Evolutionary conservation across 306 rosid species (phyloP).

Genomic region (Crotalaria pallida): DNA sequence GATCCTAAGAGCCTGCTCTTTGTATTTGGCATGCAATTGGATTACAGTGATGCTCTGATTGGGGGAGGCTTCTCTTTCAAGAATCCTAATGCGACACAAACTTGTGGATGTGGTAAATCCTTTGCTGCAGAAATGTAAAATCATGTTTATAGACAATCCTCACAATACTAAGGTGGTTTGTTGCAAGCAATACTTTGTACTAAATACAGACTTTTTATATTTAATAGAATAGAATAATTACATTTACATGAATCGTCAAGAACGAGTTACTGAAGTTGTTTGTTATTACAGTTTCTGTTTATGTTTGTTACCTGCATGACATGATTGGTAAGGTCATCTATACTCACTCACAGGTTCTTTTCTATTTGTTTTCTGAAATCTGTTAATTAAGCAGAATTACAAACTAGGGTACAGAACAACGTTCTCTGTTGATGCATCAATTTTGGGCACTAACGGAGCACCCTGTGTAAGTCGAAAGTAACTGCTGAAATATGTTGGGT

Average conservation of each 20-base stretch:
- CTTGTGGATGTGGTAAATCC: slow-evolving; percentile 99
- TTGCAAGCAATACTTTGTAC: slow-evolving; percentile 14
- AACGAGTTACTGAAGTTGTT: background rate
- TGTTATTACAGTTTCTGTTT: slow-evolving; percentile 5
- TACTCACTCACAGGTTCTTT: background rate
- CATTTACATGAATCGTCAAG: background rate
- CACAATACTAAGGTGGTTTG: slow-evolving; percentile 7
- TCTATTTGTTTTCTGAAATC: background rate
- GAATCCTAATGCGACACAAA: slow-evolving; percentile 93
- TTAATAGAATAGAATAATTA: slow-evolving; percentile 2
- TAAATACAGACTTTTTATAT: slow-evolving; percentile 3
- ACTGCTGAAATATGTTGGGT: background rate
- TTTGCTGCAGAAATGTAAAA: slow-evolving; percentile 81
- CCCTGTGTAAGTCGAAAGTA: background rate
- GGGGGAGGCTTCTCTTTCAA: slow-evolving; percentile 97
- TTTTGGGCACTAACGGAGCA: background rate
- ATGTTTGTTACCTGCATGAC: background rate
- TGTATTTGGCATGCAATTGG: slow-evolving; percentile 91
- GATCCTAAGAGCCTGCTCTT: slow-evolving; percentile 97
- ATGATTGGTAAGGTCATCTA: background rate
- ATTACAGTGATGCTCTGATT: slow-evolving; percentile 89
- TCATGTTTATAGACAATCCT: slow-evolving; percentile 28
- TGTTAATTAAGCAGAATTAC: background rate
- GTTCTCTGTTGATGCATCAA: background rate
- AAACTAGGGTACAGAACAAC: background rate